Percentiles rank a stretch among this genome's conserved stretches.
Evolutionary conservation across 768 basidiomycete species (phyloP).

Genomic region (Mycena crocata): DNA sequence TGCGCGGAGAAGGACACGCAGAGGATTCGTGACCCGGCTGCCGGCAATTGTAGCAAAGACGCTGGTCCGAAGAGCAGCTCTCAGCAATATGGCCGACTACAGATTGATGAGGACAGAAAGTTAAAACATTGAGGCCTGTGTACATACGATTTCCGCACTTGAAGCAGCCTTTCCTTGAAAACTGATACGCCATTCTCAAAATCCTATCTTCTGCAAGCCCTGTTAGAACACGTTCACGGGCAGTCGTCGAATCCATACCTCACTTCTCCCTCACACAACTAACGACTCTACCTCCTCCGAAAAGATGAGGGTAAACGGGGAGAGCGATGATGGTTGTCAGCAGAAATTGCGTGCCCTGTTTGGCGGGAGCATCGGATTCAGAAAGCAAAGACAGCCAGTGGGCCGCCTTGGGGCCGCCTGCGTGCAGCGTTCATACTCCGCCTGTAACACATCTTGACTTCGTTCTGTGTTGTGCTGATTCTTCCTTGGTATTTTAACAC

Average conservation of each 20-base stretch:
- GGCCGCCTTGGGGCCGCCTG: too few species aligned
- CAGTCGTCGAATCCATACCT: slow-evolving; percentile 54
- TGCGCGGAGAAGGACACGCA: slow-evolving; percentile 86
- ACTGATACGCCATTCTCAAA: slow-evolving; percentile 82
- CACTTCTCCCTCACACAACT: slow-evolving; percentile 78
- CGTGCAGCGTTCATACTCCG: too few species aligned
- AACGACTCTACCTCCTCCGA: slow-evolving; percentile 76
- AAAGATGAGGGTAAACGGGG: slow-evolving; percentile 64
- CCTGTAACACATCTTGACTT: too few species aligned
- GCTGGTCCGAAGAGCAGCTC: slow-evolving; percentile 88
- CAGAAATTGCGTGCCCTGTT: slow-evolving; percentile 32
- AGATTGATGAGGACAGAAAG: slow-evolving; percentile 29
- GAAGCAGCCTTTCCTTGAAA: slow-evolving; percentile 90
- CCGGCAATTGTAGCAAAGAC: slow-evolving; percentile 94
- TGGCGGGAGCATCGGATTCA: neutral
- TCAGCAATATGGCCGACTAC: slow-evolving; percentile 94
- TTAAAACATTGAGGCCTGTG: slow-evolving; percentile 14
- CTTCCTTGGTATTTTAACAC: too few species aligned
- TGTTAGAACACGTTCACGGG: slow-evolving; percentile 18
- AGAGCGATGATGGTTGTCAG: slow-evolving; percentile 35
- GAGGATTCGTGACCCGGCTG: slow-evolving; percentile 95
- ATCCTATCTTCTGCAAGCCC: slow-evolving; percentile 50
- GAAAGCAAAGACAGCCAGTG: too few species aligned
- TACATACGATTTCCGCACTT: slow-evolving; percentile 92
- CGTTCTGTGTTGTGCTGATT: too few species aligned